Evolutionary conservation across 2,329 filamentous ascomycete species (phyloP).

Genomic region (Blastomyces silverae): DNA sequence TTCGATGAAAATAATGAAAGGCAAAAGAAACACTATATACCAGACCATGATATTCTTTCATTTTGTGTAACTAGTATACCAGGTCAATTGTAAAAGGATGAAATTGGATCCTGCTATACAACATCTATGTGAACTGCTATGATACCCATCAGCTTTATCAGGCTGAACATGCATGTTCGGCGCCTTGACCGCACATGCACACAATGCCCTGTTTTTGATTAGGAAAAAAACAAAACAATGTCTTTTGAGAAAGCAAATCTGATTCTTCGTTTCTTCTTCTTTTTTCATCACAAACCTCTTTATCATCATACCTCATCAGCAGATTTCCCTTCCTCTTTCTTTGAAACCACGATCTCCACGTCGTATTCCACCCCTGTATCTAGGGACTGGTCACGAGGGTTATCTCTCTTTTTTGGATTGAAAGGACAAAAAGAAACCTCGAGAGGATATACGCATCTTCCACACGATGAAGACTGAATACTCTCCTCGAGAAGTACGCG

Average conservation of each 20-base stretch:
- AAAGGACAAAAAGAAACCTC: background rate
- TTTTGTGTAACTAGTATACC: constrained; percentile 11
- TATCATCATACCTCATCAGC: background rate
- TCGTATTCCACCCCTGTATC: background rate
- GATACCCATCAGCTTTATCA: constrained; percentile 8
- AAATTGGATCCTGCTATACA: constrained; percentile 5
- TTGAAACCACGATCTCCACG: background rate
- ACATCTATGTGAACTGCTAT: constrained; percentile 2
- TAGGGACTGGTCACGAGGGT: background rate
- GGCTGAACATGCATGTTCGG: background rate
- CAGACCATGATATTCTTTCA: background rate
- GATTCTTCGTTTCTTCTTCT: background rate
- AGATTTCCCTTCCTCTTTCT: background rate
- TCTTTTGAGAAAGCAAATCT: background rate
- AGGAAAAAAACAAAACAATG: too few species aligned
- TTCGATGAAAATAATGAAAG: constrained; percentile 2
- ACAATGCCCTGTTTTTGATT: background rate
- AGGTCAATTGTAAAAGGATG: background rate
- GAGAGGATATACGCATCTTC: background rate
- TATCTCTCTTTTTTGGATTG: background rate
- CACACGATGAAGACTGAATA: background rate
- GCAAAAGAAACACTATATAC: background rate
- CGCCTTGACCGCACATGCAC: background rate
- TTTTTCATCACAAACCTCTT: background rate
- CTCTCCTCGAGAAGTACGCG: constrained; percentile 2